Conservation (phyloP, 1,139 yeast genomes). For the Blastobotrys proliferans region DNA sequence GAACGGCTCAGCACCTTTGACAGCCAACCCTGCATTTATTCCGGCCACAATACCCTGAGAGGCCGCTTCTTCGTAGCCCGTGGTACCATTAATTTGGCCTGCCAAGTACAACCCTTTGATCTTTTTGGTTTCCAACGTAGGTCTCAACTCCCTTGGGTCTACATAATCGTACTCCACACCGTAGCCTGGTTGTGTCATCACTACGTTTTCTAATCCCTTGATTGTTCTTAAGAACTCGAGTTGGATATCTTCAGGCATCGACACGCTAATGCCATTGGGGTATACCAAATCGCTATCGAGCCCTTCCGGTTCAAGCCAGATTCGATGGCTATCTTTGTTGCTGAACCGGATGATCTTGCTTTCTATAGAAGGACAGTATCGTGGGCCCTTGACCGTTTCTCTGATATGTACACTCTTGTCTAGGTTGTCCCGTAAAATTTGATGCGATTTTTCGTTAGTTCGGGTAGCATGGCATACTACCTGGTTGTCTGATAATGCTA, state of each 20-base stretch:
- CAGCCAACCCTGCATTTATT: conserved; percentile 72
- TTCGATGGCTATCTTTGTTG: conserved; percentile 67
- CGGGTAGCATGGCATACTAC: conserved; percentile 70
- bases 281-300: conserved; percentile 77
- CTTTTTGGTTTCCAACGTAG: conserved; percentile 76
- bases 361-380: conserved; percentile 97
- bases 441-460: conserved; percentile 74
- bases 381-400: conserved; percentile 93
- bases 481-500: conserved; percentile 49
- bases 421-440: conserved; percentile 62
- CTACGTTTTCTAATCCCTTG: conserved; percentile 84
- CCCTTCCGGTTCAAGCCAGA: conserved; percentile 98
- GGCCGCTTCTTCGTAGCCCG: conserved; percentile 99
- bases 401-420: conserved; percentile 84
- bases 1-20: conserved; percentile 44
- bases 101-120: conserved; percentile 81
- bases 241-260: conserved; percentile 95
- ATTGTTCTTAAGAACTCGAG: conserved; percentile 66
- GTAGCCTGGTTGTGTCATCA: conserved; percentile 90
- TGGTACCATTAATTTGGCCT: conserved; percentile 98
- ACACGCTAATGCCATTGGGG: conserved; percentile 94
- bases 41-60: conserved; percentile 97
- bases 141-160: conserved; percentile 81
- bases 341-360: conserved; percentile 80
- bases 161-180: conserved; percentile 98